Base-by-base conservation (phyloP, 1,139 yeast genomes). In the Saccharomyces hybrid region DNA sequence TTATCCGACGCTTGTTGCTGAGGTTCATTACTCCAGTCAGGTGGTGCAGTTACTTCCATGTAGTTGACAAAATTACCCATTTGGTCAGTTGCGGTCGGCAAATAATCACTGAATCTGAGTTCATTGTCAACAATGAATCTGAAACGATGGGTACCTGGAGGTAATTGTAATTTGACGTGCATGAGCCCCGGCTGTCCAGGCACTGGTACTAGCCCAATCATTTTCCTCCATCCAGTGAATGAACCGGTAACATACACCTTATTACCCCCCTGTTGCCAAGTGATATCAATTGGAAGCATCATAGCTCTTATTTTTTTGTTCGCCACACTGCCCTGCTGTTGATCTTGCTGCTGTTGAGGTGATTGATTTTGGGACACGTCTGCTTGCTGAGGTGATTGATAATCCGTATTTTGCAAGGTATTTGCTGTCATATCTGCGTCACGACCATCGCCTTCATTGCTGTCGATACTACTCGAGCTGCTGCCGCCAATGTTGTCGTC, bases 81-180 rank as follows among this genome's bases (percentile, higher is more conserved):
- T 59, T 93, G 96, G 70, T 93, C 99, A 0, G 99, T 93, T 6
- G 99, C 98, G 0, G 97, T 91, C 14, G 97, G 97, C 61, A 93
- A 76, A 65, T 80, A 86, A 66, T 90, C 96, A 56, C 95, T 84
- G 61, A 95, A 93, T 59, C 96, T 75, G 65, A 91, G 83, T 70
- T 93, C 99, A 68, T 91, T 91, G 69, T 93, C 96, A 50, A 93
- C 96, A 55, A 93, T 93, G 70, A 93, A 93, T 64, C 96, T 81
- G 66, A 95, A 81, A 63, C 96, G 82, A 70, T 93, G 99, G 3
- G 96, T 95, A 2, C 99, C 99, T 9, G 87, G 81, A 1, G 85
- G 84, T 29, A 85, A 71, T 57, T 83, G 81, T 46, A 85, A 69
- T 56, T 81, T 76, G 61, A 86, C 78, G 58, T 80, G 69, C 73